phyloP scores from a whole-genome alignment of 148 eudicot genomes.

The Drosera capensis region DNA sequence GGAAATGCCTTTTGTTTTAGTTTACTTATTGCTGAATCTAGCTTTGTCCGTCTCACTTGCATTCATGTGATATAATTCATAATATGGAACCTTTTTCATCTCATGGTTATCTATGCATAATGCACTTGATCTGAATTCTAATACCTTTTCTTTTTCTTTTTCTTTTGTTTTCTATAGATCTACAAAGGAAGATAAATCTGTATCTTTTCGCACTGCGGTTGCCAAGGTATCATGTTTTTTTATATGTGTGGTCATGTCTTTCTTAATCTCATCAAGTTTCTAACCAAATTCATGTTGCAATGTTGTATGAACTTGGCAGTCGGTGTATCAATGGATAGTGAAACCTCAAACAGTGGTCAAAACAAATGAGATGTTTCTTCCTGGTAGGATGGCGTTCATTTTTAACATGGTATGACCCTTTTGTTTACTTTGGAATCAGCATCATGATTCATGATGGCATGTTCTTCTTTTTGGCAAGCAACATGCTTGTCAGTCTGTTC shows the following conservation, averaged over 20 bases:
- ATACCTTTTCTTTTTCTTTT: neutral
- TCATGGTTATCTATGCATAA: neutral
- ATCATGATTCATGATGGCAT: too few species aligned
- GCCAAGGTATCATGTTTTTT: slow-evolving; percentile 44
- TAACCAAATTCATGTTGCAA: neutral
- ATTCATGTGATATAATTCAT: too few species aligned
- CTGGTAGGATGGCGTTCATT: slow-evolving; percentile 91
- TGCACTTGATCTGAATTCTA: neutral
- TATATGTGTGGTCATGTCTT: neutral
- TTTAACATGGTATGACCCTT: slow-evolving; percentile 57
- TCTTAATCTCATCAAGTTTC: neutral
- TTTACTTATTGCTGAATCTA: too few species aligned
- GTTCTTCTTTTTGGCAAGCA: neutral
- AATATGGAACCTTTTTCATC: neutral
- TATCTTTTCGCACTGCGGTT: slow-evolving; percentile 72
- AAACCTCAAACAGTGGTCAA: slow-evolving; percentile 75
- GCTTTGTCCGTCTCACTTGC: too few species aligned
- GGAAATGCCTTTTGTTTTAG: too few species aligned
- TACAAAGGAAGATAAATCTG: slow-evolving; percentile 62
- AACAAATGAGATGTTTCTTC: slow-evolving; percentile 94
- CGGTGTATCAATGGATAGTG: slow-evolving; percentile 80
- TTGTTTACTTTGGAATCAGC: slow-evolving; percentile 1
- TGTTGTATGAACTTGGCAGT: slow-evolving; percentile 43
- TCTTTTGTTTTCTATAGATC: too few species aligned
- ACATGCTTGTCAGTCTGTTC: too few species aligned